phyloP scores from a whole-genome alignment of 116 monocot genomes.

The Posidonia oceanica region DNA sequence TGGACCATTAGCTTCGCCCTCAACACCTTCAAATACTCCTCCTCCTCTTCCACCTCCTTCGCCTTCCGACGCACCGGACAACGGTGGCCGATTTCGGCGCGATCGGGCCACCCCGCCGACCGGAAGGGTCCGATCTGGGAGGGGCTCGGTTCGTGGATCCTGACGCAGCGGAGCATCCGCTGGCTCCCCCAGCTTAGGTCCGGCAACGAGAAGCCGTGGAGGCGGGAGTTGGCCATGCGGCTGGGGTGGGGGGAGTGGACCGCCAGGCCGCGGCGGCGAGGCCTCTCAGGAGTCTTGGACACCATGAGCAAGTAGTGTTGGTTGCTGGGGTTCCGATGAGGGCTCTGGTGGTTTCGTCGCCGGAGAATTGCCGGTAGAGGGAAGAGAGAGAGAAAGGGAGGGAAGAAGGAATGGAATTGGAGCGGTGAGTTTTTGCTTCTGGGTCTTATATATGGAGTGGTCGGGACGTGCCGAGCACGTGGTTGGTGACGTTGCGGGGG shows the following conservation, averaged over 20 bases:
- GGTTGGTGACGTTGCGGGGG: too few species aligned
- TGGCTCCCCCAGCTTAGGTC: slow-evolving; percentile 29
- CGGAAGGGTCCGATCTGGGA: background rate
- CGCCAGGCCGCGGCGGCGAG: too few species aligned
- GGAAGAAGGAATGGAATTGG: slow-evolving; percentile 1
- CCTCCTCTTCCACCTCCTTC: background rate
- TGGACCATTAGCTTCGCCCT: slow-evolving; percentile 1
- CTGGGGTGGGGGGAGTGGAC: too few species aligned
- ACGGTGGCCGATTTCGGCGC: background rate
- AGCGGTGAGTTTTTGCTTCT: background rate
- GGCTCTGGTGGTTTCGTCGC: background rate
- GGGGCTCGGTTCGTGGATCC: background rate
- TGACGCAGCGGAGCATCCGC: slow-evolving; percentile 28
- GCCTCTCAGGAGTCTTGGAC: too few species aligned
- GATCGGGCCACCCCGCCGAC: background rate
- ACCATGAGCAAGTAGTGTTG: background rate
- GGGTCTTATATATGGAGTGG: too few species aligned
- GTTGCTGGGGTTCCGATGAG: background rate
- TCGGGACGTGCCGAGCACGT: too few species aligned
- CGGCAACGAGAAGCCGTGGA: slow-evolving; percentile 46
- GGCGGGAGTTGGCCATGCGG: slow-evolving; percentile 6
- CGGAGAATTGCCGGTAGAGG: background rate
- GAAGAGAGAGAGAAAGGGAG: background rate
- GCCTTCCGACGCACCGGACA: background rate
- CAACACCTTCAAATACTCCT: slow-evolving; percentile 4